Base-by-base conservation (phyloP, 129 eudicot species). In the Lactuca saligna region DNA sequence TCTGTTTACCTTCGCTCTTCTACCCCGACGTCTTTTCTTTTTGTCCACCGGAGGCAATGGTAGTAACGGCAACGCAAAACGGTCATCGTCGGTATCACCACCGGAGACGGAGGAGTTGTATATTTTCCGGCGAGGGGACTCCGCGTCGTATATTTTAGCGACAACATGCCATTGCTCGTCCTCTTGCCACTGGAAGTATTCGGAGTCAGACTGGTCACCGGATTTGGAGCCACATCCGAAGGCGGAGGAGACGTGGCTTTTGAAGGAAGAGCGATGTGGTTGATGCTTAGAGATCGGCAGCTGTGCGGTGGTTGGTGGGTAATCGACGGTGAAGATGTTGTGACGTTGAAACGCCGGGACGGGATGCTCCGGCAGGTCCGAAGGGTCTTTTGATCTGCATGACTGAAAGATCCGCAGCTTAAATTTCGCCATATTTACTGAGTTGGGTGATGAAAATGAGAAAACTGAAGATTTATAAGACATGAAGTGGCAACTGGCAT, bases 371-470 rank as follows among this genome's bases (percentile, higher is more conserved):
- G 96, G 89, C 38, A 80, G 89, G 54, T 71, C 71, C 61, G 96
- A 81, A 12, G 90, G 79, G 81, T 93, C 83, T 75, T 89, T 93
- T 17, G 96, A 84, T n/a, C 95, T 85, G 81, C 96, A 93, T 8
- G 93, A 87, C 31, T 86, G 86, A 72, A 91, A 75, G 49, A 92
- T 69, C 9, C 90, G 79, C 2, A 89, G 84, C 87, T 80, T 88
- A 69, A 93, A 89, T 74, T 87, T 89, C 64, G 84, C 85, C 98
- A 93, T 91, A 76, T 65, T 57, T n/a, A 13, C 31, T 56, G 16
- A 35, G 60, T 50, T 63, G 38, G 73, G 62, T 50, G 8, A 41
- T 49, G 76, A 61, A 54, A 62, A 62, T 35, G 44, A 57, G 44
- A 44, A 58, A 60, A 54, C 57, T 38, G 48, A 54, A 54, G 70